These are phyloP conservation scores for Colletotrichum camelliae DNA, from an alignment of 2,329 filamentous ascomycete genomes.

Conservation along the genomic window DNA sequence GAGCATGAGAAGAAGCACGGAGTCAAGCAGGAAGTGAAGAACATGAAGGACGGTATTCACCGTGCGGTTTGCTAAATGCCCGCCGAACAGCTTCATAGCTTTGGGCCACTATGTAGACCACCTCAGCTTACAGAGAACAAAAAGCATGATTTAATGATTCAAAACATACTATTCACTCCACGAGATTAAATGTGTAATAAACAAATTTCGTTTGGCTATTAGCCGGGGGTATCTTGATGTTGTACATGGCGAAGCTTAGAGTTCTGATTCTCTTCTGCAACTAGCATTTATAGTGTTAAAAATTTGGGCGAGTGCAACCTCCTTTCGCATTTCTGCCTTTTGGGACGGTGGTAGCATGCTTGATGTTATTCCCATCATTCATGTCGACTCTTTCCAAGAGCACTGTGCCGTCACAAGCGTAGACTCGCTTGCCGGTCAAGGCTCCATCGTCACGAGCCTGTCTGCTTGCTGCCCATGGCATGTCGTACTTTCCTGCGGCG, in stretches of 20 bases:
- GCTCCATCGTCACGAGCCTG: not conserved
- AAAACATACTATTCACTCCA: not conserved
- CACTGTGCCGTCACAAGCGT: not conserved
- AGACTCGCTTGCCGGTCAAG: not conserved
- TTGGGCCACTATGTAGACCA: not conserved
- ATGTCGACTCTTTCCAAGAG: not conserved
- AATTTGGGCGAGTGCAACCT: not conserved
- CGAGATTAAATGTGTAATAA: accelerated
- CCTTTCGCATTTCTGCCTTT: not conserved
- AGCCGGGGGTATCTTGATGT: not conserved
- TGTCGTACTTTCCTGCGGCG: not conserved
- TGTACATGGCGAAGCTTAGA: not conserved
- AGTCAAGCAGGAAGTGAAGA: not conserved
- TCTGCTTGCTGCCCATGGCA: not conserved
- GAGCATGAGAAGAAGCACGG: slow-evolving; percentile 9
- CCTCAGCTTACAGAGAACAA: not conserved
- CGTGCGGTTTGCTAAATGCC: slow-evolving; percentile 32
- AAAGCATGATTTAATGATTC: not conserved
- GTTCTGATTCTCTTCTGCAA: not conserved
- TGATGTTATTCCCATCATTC: not conserved
- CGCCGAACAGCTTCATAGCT: not conserved
- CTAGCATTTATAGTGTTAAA: no score
- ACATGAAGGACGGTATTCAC: slow-evolving; percentile 31
- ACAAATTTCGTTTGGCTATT: not conserved
- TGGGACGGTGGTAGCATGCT: not conserved